A percentile compares a stretch with the other conserved stretches of the same genome.
Conservation (phyloP, 208 protist species). For the Tritrichomonas foetus region DNA sequence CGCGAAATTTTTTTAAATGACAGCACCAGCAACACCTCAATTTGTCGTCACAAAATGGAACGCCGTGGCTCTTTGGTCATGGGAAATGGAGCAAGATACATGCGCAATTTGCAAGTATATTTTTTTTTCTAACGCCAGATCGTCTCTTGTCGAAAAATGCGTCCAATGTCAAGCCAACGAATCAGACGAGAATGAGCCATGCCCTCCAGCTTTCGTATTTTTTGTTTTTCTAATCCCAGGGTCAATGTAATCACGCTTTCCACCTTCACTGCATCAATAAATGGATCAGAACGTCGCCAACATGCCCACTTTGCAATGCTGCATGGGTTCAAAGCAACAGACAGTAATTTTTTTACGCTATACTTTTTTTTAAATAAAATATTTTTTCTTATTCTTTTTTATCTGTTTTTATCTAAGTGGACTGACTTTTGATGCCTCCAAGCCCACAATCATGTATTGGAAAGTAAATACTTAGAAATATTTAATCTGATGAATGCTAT, state of each 20-base stretch:
- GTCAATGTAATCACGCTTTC: background rate
- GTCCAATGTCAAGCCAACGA: conserved; percentile 33
- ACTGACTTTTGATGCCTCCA: no score
- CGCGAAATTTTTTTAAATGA: no score
- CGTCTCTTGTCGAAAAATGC: conserved; percentile 28
- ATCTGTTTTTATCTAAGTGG: no score
- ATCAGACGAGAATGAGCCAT: background rate
- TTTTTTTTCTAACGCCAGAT: no score
- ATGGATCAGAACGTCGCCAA: background rate
- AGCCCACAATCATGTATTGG: no score
- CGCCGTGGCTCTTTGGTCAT: conserved; percentile 14
- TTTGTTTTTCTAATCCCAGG: no score
- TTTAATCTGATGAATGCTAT: no score
- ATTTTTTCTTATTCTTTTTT: no score
- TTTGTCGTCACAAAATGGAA: conserved; percentile 39
- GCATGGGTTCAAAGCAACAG: background rate
- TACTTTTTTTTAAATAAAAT: no score
- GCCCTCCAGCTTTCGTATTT: background rate
- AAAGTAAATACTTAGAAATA: no score
- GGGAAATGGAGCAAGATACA: conserved; percentile 41
- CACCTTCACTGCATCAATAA: conserved; percentile 20
- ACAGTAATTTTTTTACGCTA: no score
- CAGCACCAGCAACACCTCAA: background rate
- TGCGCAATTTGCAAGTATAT: conserved; percentile 38
- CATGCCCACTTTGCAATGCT: conserved; percentile 12